Evolutionary conservation across 2,329 filamentous ascomycete genomes (phyloP), one percentile per base, ranked within the genome.

Genomic region (Exophiala mesophila): DNA sequence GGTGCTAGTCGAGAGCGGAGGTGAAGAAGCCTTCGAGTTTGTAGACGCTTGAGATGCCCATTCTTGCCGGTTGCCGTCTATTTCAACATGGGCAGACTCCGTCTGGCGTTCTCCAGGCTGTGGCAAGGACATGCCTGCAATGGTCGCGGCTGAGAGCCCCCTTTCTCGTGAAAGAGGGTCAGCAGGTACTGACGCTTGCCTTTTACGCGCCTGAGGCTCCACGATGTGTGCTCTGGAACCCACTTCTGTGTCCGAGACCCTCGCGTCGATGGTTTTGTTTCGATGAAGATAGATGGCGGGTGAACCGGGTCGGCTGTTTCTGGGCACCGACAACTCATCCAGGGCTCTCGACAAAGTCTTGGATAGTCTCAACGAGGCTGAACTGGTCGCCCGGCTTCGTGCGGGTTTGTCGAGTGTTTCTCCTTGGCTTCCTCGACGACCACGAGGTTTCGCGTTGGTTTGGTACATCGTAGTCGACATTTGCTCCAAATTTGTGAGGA

Each of bases 381-480:
- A 44, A 26, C 47, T 53, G 10, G 50, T 50, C 7, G 50, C 42
- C 36, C 50, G 40, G 20, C 45, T 51, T 16, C 42, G 40, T 21
- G 34, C 29, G 10, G 47, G 49, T 23, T 35, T 47, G 12, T 53
- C 50, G 8, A 41, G 41, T 10, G 33, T 16, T 28, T 50, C 50
- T 23, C 41, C 37, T 13, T 44, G 31, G 29, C 41, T 46, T 7
- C 48, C 48, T 18, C 40, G 39, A 5, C 50, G 42, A 7, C 48
- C 45, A 17, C 50, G 34, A 8, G 47, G 47, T 31, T 49, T 51
- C 2, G 47, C 47, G 26, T 31, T 50, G 9, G 50, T 53, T 28
- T 46, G 50, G 39, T 49, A 47, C n/a, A 41, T 21, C 5, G 44
- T 36, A 20, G 37, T 40, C 10, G 50, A 53, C 50, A 53, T 53